These are phyloP conservation scores for Fraxinus platypoda DNA, from an alignment of 305 asterid species.

Conservation along the genomic window DNA sequence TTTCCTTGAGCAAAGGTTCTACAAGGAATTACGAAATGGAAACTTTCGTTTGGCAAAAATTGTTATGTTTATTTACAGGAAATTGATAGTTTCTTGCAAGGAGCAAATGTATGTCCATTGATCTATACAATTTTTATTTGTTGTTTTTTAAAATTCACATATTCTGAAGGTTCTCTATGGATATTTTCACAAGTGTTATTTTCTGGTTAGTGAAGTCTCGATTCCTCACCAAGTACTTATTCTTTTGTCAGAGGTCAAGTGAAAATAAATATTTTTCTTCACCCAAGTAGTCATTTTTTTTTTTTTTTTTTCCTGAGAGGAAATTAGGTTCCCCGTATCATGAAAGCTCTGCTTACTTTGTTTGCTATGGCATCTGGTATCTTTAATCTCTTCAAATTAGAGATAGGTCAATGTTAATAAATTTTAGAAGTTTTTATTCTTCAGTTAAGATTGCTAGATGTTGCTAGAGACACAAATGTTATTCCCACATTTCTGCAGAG, in stretches of 20 bases:
- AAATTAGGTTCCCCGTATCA: not conserved
- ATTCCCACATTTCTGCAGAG: not conserved
- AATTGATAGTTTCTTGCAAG: slow-evolving; percentile 81
- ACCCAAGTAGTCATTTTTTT: not conserved
- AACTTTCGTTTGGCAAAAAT: slow-evolving; percentile 68
- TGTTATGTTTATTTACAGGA: slow-evolving; percentile 85
- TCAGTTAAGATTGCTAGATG: not conserved
- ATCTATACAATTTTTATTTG: not conserved
- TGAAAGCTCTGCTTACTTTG: not conserved
- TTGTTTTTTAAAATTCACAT: not conserved
- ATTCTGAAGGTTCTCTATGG: slow-evolving; percentile 9
- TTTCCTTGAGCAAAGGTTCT: slow-evolving; percentile 92
- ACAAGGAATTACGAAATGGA: slow-evolving; percentile 85
- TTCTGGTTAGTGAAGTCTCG: not conserved
- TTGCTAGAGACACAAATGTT: not conserved
- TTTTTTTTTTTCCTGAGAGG: not conserved
- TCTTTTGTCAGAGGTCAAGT: not conserved
- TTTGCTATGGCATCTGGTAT: not conserved
- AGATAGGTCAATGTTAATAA: not conserved
- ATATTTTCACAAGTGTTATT: not conserved
- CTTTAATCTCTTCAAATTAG: not conserved
- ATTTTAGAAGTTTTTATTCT: not conserved
- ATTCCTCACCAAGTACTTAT: not conserved
- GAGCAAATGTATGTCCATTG: slow-evolving; percentile 74
- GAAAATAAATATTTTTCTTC: not conserved